Evolutionary conservation across 2,329 filamentous ascomycete genomes (phyloP).

Genomic region (Aspergillus sojae): DNA sequence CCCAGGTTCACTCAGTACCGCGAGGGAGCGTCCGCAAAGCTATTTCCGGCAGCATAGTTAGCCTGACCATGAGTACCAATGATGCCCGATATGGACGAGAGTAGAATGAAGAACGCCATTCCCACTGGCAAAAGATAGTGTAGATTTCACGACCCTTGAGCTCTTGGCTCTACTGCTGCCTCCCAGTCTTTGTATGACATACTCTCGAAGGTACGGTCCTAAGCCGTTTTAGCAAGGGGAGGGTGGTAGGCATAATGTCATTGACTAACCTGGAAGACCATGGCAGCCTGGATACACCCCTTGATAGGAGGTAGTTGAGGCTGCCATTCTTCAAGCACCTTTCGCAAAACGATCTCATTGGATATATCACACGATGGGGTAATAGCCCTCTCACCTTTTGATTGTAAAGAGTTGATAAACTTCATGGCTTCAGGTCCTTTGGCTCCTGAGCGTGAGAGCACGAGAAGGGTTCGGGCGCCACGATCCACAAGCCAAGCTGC

Average conservation of each 20-base stretch:
- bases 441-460: slow-evolving; percentile 24
- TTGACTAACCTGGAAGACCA: slow-evolving; percentile 8
- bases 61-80: neutral
- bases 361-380: slow-evolving; percentile 13
- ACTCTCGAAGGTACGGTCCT: slow-evolving; percentile 35
- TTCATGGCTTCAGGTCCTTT: neutral
- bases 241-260: too few species aligned
- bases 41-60: slow-evolving; percentile 1
- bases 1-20: neutral
- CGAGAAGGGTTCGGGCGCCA: slow-evolving; percentile 37
- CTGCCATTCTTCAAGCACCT: neutral
- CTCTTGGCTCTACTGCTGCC: neutral
- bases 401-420: slow-evolving; percentile 7
- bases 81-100: slow-evolving; percentile 1
- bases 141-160: neutral
- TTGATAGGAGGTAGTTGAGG: slow-evolving; percentile 13
- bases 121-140: neutral
- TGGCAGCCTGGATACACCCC: slow-evolving; percentile 14
- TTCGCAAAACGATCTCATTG: neutral
- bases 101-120: slow-evolving; percentile 8
- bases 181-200: neutral
- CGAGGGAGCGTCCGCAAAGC: neutral
- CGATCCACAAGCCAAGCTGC: slow-evolving; percentile 35
- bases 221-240: too few species aligned
- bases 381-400: neutral